Percentiles rank a stretch among this genome's conserved stretches.
These are phyloP conservation scores for Apiotrichum gamsii DNA, from an alignment of 1,284 basidiomycete genomes.

Conservation along the genomic window DNA sequence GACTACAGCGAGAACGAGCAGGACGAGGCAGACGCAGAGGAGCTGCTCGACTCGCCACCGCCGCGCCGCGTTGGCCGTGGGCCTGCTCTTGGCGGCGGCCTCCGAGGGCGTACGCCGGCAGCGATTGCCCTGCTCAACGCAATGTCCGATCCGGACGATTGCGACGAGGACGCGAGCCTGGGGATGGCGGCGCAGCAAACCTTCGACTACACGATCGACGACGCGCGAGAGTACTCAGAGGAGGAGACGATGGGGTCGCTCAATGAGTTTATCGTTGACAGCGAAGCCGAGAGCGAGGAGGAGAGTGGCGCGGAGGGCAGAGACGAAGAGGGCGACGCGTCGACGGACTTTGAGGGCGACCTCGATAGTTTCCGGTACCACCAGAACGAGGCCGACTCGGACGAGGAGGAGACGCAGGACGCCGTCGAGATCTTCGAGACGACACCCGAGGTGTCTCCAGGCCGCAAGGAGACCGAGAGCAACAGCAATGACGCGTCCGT, in stretches of 20 bases:
- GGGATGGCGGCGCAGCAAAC: no score
- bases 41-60: no score
- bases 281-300: constrained; percentile 37
- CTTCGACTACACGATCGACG: no score
- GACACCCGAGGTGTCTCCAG: background rate
- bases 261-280: constrained; percentile 42
- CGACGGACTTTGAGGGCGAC: constrained; percentile 1
- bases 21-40: background rate
- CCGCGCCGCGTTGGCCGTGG: background rate
- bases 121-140: background rate
- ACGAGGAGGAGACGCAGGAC: constrained; percentile 4
- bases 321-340: constrained; percentile 19
- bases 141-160: background rate
- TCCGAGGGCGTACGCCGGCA: background rate
- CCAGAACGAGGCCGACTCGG: background rate
- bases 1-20: background rate
- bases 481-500: background rate
- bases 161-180: no score
- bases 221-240: no score
- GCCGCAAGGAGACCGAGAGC: background rate
- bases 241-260: constrained; percentile 22
- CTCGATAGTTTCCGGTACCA: no score
- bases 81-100: background rate
- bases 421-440: background rate
- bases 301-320: no score